Percentiles rank a stretch among this genome's conserved stretches.
These are phyloP conservation scores for Silene uniflora DNA, from an alignment of 148 eudicot species.

Conservation along the genomic window DNA sequence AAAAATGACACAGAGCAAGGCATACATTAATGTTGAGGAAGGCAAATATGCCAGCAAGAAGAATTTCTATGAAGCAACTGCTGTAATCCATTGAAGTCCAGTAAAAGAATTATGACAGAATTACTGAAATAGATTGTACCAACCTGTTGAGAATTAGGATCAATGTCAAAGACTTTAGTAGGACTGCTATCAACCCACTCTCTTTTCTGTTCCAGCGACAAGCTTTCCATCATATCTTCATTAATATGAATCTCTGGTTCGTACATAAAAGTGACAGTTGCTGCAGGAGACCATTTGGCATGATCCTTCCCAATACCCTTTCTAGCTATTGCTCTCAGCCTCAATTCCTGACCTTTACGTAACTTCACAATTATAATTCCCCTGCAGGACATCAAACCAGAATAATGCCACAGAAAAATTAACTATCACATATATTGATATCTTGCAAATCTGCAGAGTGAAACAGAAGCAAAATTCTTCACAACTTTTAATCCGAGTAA, in stretches of 20 bases:
- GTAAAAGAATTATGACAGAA: background rate
- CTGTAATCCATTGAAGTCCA: background rate
- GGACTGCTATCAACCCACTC: constrained; percentile 89
- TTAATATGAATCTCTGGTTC: constrained; percentile 89
- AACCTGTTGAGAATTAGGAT: constrained; percentile 76
- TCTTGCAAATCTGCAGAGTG: background rate
- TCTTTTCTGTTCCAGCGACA: constrained; percentile 67
- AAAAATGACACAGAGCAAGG: background rate
- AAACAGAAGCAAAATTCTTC: background rate
- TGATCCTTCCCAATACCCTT: constrained; percentile 98
- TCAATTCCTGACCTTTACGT: constrained; percentile 90
- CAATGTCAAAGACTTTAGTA: constrained; percentile 86
- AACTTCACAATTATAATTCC: constrained; percentile 93
- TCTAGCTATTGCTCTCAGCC: constrained; percentile 92
- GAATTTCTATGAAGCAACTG: background rate
- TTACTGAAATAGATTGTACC: constrained; percentile 11
- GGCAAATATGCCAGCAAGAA: too few species aligned
- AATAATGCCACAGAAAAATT: background rate
- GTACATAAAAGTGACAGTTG: constrained; percentile 96
- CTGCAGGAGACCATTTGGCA: constrained; percentile 99
- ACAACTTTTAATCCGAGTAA: background rate
- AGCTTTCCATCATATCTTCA: constrained; percentile 77
- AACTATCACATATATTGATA: background rate
- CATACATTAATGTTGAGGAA: background rate
- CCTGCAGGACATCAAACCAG: constrained; percentile 33